These are phyloP conservation scores for Suillus bovinus DNA, from an alignment of 768 basidiomycete genomes.

Conservation along the genomic window DNA sequence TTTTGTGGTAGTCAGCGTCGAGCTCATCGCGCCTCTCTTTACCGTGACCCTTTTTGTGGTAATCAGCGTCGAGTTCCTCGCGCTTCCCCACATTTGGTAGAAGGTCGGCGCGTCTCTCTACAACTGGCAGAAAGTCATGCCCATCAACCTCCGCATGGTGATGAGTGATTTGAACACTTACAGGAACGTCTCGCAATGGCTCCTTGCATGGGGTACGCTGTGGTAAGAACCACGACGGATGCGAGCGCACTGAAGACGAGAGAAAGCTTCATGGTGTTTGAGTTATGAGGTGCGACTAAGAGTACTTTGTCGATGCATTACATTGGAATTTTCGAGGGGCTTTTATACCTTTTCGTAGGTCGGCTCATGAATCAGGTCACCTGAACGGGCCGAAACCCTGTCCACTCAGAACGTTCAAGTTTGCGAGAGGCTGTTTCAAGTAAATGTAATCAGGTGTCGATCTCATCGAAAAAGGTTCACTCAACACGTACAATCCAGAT, in stretches of 20 bases:
- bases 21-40: too few species aligned
- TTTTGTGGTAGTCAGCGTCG: too few species aligned
- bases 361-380: background rate
- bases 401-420: background rate
- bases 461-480: background rate
- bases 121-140: too few species aligned
- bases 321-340: background rate
- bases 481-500: too few species aligned
- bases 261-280: background rate
- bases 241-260: background rate
- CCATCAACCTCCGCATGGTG: too few species aligned
- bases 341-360: background rate
- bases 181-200: background rate
- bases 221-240: background rate
- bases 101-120: too few species aligned
- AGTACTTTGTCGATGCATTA: background rate
- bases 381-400: background rate
- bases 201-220: background rate
- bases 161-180: too few species aligned
- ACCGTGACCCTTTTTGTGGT: too few species aligned
- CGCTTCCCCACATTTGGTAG: too few species aligned
- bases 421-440: background rate
- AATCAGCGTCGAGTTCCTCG: too few species aligned
- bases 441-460: background rate
- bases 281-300: background rate